Evolutionary conservation across 1,284 basidiomycete genomes (phyloP).

Genomic region (Cutaneotrichosporon curvatum): DNA sequence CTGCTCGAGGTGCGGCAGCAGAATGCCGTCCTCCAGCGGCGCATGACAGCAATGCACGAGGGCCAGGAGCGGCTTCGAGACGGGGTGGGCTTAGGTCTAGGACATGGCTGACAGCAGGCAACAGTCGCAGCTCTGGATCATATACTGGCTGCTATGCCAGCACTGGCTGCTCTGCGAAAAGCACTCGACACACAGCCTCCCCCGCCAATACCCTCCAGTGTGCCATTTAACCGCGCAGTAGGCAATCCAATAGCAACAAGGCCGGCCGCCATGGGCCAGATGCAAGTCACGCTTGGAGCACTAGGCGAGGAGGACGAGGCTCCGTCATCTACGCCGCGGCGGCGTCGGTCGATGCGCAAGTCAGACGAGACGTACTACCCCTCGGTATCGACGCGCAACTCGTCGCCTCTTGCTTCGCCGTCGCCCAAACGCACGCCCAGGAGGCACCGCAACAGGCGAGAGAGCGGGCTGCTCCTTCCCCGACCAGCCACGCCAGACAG

Average conservation of each 20-base stretch:
- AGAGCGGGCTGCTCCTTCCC: neutral
- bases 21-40: conserved; percentile 5
- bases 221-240: neutral
- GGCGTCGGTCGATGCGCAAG: conserved; percentile 2
- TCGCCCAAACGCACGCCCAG: no score
- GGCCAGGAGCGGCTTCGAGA: no score
- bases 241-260: conserved; percentile 12
- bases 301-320: neutral
- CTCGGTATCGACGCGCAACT: no score
- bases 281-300: neutral
- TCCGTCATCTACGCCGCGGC: conserved; percentile 1
- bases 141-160: conserved; percentile 9
- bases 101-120: neutral
- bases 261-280: conserved; percentile 6
- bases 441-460: no score
- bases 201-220: neutral
- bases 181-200: neutral
- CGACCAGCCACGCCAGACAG: neutral
- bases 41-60: neutral
- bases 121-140: conserved; percentile 4
- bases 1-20: conserved; percentile 5
- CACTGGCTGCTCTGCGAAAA: conserved; percentile 4
- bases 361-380: conserved; percentile 1
- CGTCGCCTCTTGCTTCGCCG: no score
- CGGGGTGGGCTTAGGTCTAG: no score